Base-by-base conservation (phyloP, 2,329 filamentous ascomycete genomes). In the Thielaviopsis musarum region DNA sequence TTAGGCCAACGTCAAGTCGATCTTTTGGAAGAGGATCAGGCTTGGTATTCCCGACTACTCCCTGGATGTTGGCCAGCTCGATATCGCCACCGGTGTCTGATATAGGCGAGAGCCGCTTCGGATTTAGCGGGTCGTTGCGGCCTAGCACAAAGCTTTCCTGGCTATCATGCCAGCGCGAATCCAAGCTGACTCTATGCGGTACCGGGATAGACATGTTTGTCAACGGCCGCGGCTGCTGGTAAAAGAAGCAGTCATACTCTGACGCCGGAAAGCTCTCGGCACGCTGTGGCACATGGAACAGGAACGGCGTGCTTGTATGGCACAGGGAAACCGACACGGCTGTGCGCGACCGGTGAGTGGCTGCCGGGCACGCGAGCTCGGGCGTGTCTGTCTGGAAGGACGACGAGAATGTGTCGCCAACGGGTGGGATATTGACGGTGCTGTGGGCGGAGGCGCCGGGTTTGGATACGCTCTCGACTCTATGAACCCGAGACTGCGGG, bases 61-160 rank as follows among this genome's bases (percentile, higher is more conserved):
- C 30, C 9, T 34, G 30, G 30, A 34, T 34, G 10, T 7, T 34
- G 30, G 30, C 30, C 30, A 5, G 7, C 5, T 34, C 30, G 9
- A 34, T 2, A 10, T 34, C 30, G 30, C 30, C 30, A 2, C 6
- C 10, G 30, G 9, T 10, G 30, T 34, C 30, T 34, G 30, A 34
- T 34, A 34, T 34, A 2, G 30, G 30, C 9, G 30, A 34, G 5
- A 34, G 9, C 30, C 30, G 6, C 30, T 34, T 34, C 10, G 30
- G 30, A 34, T 34, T 67, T 19, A 66, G 62, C 0, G 67, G 66
- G 52, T 69, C 67, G 58, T 68, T 68, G 60, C 65, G 48, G 6
- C 67, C 67, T 24, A 68, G 59, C 28, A 69, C 68, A 34, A 69
- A 66, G 48, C 67, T 69, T 58, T 68, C 68, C 63, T 69, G 67